Percentiles rank a stretch among this genome's conserved stretches.
Evolutionary conservation across 768 basidiomycete genomes (phyloP).

Genomic region (Cystofilobasidium ferigula): DNA sequence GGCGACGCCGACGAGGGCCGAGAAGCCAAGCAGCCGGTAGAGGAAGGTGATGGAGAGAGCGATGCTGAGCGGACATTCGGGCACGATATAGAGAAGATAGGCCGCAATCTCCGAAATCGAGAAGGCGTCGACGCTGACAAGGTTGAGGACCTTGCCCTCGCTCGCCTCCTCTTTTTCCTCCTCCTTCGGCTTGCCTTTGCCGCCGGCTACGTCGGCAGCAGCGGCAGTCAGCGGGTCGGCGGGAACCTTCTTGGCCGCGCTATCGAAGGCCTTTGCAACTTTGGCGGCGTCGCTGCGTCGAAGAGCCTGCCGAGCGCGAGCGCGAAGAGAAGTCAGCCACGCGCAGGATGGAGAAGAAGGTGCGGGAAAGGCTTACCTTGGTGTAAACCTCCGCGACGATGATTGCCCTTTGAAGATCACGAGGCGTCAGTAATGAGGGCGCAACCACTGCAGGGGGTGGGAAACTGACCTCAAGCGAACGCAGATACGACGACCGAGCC

Average conservation of each 20-base stretch:
- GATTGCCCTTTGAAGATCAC: no score
- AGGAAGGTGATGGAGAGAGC: not conserved
- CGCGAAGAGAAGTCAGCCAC: not conserved
- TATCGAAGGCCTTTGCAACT: constrained; percentile 27
- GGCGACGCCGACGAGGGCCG: constrained; percentile 30
- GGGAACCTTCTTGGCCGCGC: not conserved
- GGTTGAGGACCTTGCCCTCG: constrained; percentile 37
- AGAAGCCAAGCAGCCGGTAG: constrained; percentile 28
- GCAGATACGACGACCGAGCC: constrained; percentile 39
- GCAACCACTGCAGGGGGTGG: no score
- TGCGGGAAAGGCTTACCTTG: no score
- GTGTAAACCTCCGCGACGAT: constrained; percentile 41
- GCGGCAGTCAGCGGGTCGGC: not conserved
- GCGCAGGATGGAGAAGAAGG: not conserved
- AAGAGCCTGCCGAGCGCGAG: constrained; percentile 31
- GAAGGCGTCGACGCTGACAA: constrained; percentile 38
- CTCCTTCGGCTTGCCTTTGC: constrained; percentile 22
- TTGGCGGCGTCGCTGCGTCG: constrained; percentile 39
- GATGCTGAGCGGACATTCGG: constrained; percentile 21
- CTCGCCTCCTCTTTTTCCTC: constrained; percentile 28
- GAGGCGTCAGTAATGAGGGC: no score
- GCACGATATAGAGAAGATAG: constrained; percentile 25
- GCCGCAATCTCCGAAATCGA: constrained; percentile 33
- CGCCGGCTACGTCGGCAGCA: constrained; percentile 23
- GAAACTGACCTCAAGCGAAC: constrained; percentile 36